phyloP scores from a whole-genome alignment of 768 basidiomycete species.

The Tulasnella sp. region DNA sequence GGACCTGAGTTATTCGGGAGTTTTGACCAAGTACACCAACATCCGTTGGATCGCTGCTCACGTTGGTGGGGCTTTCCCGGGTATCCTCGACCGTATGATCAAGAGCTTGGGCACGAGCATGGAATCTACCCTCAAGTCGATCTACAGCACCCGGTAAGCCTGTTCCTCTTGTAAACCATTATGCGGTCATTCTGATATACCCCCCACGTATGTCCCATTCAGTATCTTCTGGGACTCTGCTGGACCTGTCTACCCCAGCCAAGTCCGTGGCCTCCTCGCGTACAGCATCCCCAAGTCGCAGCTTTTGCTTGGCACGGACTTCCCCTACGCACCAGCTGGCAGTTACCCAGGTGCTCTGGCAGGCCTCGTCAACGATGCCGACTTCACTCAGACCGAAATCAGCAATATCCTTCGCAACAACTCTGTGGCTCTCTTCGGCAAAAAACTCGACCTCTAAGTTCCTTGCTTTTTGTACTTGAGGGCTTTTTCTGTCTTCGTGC shows the following conservation, averaged over 20 bases:
- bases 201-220: too few species aligned
- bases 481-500: too few species aligned
- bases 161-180: too few species aligned
- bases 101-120: conserved; percentile 5
- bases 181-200: too few species aligned
- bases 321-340: conserved; percentile 20
- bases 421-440: conserved; percentile 7
- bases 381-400: neutral
- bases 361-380: conserved; percentile 9
- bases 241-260: conserved; percentile 24
- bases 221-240: conserved; percentile 26
- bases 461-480: too few species aligned
- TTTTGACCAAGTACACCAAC: conserved; percentile 22
- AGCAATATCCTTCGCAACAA: conserved; percentile 15
- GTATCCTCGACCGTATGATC: conserved; percentile 22
- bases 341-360: neutral
- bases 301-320: conserved; percentile 24
- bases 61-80: conserved; percentile 24
- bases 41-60: conserved; percentile 20
- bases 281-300: conserved; percentile 25
- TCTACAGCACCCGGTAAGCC: conserved; percentile 22
- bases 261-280: conserved; percentile 17
- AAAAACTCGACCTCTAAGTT: neutral
- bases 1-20: conserved; percentile 12
- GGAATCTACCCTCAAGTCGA: neutral